These are phyloP conservation scores for Macrolepiota dolichaula DNA, from an alignment of 768 basidiomycete genomes.

Conservation along the genomic window DNA sequence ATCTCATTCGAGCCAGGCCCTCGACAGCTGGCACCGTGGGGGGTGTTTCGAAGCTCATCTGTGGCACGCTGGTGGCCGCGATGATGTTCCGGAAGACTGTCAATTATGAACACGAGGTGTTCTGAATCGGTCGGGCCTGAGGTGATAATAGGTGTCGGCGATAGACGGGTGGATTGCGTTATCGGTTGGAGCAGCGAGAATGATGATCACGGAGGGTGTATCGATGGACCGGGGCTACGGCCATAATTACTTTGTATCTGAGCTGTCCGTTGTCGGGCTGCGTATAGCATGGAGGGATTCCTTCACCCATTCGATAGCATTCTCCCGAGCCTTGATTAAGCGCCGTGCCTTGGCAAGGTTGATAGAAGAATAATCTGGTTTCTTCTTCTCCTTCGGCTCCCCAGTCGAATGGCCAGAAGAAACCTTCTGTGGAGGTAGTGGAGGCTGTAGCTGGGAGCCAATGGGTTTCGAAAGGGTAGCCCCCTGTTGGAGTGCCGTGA, in stretches of 20 bases:
- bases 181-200: background rate
- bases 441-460: background rate
- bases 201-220: background rate
- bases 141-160: background rate
- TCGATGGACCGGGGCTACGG: background rate
- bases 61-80: background rate
- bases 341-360: constrained; percentile 65
- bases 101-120: background rate
- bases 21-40: background rate
- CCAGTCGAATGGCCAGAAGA: background rate
- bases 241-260: background rate
- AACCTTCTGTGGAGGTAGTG: constrained; percentile 2
- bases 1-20: background rate
- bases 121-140: background rate
- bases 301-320: constrained; percentile 62
- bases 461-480: background rate
- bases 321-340: constrained; percentile 67
- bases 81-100: background rate
- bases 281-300: constrained; percentile 1
- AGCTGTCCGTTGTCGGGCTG: background rate
- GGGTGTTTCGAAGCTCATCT: background rate
- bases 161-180: background rate
- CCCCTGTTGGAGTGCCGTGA: constrained; percentile 17
- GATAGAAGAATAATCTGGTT: constrained; percentile 48
- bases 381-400: constrained; percentile 17